Percentiles rank a stretch among this genome's conserved stretches.
phyloP scores from a whole-genome alignment of 371 early-diverging fungal species.

The Massospora cicadina region DNA sequence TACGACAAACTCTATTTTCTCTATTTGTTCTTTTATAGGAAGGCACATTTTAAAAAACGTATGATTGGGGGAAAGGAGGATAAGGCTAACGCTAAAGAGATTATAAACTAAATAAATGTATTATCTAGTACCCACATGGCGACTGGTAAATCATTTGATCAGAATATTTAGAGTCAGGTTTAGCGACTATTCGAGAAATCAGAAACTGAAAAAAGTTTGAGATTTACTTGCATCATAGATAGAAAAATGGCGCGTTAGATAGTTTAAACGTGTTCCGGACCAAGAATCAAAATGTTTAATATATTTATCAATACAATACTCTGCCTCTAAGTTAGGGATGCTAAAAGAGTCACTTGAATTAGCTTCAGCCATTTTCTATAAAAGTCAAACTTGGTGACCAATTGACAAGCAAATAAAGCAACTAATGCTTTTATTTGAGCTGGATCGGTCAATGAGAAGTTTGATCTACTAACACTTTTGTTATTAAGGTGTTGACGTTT shows the following conservation, averaged over 20 bases:
- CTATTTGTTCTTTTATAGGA: not conserved
- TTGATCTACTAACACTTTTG: no score
- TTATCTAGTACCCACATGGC: not conserved
- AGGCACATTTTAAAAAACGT: not conserved
- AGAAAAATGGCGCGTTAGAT: not conserved
- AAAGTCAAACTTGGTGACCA: no score
- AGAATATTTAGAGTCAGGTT: not conserved
- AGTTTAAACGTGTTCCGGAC: not conserved
- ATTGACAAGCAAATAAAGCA: no score
- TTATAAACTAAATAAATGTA: not conserved
- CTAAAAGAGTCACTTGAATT: not conserved
- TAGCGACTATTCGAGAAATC: not conserved
- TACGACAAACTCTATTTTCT: not conserved
- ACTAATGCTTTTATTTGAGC: no score
- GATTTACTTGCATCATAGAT: not conserved
- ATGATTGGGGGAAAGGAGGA: not conserved
- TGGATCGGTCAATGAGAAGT: no score
- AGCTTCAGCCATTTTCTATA: not conserved
- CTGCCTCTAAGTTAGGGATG: not conserved
- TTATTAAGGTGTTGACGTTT: no score
- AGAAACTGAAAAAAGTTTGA: not conserved
- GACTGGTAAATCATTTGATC: not conserved
- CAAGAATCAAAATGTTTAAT: not conserved
- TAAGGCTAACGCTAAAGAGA: not conserved
- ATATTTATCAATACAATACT: not conserved